phyloP scores from a whole-genome alignment of 2,329 filamentous ascomycete species.

The Claviceps sp. region DNA sequence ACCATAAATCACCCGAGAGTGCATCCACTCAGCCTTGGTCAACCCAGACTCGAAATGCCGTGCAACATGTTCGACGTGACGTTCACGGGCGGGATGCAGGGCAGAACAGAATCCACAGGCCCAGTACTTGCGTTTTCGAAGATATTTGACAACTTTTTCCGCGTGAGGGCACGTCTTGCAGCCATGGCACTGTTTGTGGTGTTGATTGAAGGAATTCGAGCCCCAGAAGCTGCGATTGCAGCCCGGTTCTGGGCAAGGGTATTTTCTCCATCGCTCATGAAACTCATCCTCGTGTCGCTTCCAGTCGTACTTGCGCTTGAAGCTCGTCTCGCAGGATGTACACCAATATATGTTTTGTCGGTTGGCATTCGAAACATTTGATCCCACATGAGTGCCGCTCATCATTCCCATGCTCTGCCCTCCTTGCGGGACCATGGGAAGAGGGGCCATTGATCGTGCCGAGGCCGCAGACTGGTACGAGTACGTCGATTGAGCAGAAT shows the following conservation, averaged over 20 bases:
- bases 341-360: constrained; percentile 41
- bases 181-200: constrained; percentile 51
- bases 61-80: constrained; percentile 55
- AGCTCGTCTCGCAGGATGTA: constrained; percentile 48
- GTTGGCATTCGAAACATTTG: constrained; percentile 16
- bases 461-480: constrained; percentile 25
- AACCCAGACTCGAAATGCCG: constrained; percentile 52
- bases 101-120: constrained; percentile 56
- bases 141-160: constrained; percentile 48
- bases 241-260: constrained; percentile 47
- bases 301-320: constrained; percentile 57
- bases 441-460: constrained; percentile 22
- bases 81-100: constrained; percentile 48
- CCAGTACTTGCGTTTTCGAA: constrained; percentile 52
- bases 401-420: constrained; percentile 17
- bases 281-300: constrained; percentile 58
- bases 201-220: constrained; percentile 54
- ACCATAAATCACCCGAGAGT: constrained; percentile 54
- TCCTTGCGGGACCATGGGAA: constrained; percentile 21
- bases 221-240: constrained; percentile 58
- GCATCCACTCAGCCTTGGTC: constrained; percentile 54
- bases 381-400: constrained; percentile 18
- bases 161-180: constrained; percentile 54
- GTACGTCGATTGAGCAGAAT: constrained; percentile 25
- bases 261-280: constrained; percentile 55